Evolutionary conservation across 441 rosid genomes (phyloP), one percentile per base, ranked within the genome.

Genomic region (Populus hybrid): DNA sequence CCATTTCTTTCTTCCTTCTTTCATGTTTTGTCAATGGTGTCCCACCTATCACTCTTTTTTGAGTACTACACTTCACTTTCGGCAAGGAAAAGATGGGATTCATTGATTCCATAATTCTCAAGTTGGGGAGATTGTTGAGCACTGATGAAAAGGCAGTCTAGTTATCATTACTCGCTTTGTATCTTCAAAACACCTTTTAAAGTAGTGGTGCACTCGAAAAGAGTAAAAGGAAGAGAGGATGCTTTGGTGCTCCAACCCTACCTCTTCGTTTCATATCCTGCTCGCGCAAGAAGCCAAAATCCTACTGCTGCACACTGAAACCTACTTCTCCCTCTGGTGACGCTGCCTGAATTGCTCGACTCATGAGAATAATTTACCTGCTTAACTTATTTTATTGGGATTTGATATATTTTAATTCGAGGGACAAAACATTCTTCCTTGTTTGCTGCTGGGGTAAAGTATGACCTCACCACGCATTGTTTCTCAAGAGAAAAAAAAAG

Each of bases 151-250:
- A 78, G 69, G 69, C 28, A 66, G 21, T 8, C 70, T 59, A 34
- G 35, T 9, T 16, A 68, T 16, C 19, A 68, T 68, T 68, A 16
- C 21, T n/a, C 18, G 35, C 35, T 50, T 50, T 57, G 23, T 32
- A 9, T 24, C 66, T 69, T 71, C 53, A 12, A 14, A 46, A 4
- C 46, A 57, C 74, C 76, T 81, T 79, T 46, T 19, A 71, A 70
- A 66, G 32, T 65, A 73, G 87, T 87, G 88, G 83, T 28, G 78
- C 87, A 82, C 78, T 63, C 72, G 3, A 3, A 21, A 65, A 70
- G 67, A 75, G 66, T 61, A 72, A 30, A 32, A 42, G 65, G 16
- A 67, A 35, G 38, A n/a, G 10, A 61, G 16, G 63, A 68, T 67
- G 70, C 61, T 30, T 34, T 61, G 61, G 36, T 46, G 63, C 73